A percentile compares a stretch with the other conserved stretches of the same genome.
Evolutionary conservation across 495 filamentous ascomycete genomes (phyloP).

Genomic region (Aspergillus wentii): DNA sequence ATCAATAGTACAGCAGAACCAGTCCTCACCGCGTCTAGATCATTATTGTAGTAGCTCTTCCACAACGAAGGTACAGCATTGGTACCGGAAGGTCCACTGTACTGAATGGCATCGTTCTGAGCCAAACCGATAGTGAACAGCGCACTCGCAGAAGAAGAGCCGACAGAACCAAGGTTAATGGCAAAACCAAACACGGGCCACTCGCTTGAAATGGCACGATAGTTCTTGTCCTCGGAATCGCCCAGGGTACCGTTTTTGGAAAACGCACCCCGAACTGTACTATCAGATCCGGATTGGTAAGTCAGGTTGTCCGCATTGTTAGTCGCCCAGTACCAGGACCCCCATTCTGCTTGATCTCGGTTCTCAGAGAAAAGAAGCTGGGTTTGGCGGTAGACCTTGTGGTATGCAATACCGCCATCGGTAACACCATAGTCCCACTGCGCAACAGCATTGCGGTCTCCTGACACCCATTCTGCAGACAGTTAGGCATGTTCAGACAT

Average conservation of each 20-base stretch:
- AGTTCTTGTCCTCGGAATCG: slow-evolving; percentile 45
- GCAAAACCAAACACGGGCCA: slow-evolving; percentile 56
- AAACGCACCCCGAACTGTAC: slow-evolving; percentile 46
- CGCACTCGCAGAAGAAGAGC: slow-evolving; percentile 23
- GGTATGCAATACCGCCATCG: slow-evolving; percentile 42
- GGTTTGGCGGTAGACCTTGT: slow-evolving; percentile 47
- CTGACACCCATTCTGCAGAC: slow-evolving; percentile 52
- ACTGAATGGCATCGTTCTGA: slow-evolving; percentile 51
- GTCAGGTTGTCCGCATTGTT: slow-evolving; percentile 30
- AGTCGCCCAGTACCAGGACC: slow-evolving; percentile 54
- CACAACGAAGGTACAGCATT: slow-evolving; percentile 44
- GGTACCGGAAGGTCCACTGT: slow-evolving; percentile 32
- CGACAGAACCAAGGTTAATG: slow-evolving; percentile 44
- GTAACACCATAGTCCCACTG: slow-evolving; percentile 51
- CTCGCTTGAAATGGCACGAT: slow-evolving; percentile 43
- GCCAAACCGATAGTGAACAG: slow-evolving; percentile 51
- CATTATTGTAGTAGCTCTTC: slow-evolving; percentile 49
- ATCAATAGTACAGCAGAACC: background rate
- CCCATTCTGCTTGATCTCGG: slow-evolving; percentile 54
- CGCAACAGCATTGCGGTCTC: slow-evolving; percentile 42
- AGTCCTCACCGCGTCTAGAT: slow-evolving; percentile 36
- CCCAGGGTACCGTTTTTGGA: slow-evolving; percentile 32
- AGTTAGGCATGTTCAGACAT: slow-evolving; percentile 11
- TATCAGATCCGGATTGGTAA: slow-evolving; percentile 47
- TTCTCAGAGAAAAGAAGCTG: slow-evolving; percentile 50